These are phyloP conservation scores for Moniliella sp. DNA, from an alignment of 1,284 basidiomycete species.

Conservation along the genomic window DNA sequence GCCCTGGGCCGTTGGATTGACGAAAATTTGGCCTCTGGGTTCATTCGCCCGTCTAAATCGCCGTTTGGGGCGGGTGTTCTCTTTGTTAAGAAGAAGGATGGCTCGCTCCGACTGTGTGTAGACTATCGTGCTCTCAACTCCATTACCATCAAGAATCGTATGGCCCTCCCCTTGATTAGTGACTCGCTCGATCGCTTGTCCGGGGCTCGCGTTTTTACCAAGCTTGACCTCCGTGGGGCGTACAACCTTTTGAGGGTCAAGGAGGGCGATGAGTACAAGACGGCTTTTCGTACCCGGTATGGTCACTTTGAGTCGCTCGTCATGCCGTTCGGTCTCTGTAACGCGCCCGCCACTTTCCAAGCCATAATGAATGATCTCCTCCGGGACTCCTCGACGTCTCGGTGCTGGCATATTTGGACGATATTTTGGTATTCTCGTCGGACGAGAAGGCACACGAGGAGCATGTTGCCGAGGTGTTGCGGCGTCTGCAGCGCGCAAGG, in stretches of 20 bases:
- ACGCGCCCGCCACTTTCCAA: background rate
- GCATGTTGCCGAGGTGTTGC: constrained; percentile 3
- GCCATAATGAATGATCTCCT: background rate
- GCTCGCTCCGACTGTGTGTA: constrained; percentile 34
- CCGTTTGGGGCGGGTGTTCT: constrained; percentile 28
- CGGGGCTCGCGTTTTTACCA: constrained; percentile 31
- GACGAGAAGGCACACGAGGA: constrained; percentile 1
- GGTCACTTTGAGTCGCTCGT: constrained; percentile 4
- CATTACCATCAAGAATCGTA: constrained; percentile 34
- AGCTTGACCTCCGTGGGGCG: constrained; percentile 31
- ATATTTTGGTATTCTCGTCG: constrained; percentile 1
- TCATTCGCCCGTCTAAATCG: background rate
- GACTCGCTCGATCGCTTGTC: constrained; percentile 34
- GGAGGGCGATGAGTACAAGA: constrained; percentile 34
- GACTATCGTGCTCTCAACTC: constrained; percentile 38
- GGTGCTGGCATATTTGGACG: constrained; percentile 1
- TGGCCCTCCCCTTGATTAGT: constrained; percentile 34
- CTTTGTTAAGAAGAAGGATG: constrained; percentile 18
- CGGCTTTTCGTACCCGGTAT: constrained; percentile 5
- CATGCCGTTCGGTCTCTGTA: constrained; percentile 1
- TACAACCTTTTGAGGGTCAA: constrained; percentile 34
- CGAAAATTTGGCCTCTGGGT: constrained; percentile 1
- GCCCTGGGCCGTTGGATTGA: constrained; percentile 1
- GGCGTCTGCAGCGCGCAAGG: background rate
- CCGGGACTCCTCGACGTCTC: constrained; percentile 1